These are phyloP conservation scores for Apophysomyces sp. DNA, from an alignment of 371 early-diverging fungal species.

Conservation along the genomic window DNA sequence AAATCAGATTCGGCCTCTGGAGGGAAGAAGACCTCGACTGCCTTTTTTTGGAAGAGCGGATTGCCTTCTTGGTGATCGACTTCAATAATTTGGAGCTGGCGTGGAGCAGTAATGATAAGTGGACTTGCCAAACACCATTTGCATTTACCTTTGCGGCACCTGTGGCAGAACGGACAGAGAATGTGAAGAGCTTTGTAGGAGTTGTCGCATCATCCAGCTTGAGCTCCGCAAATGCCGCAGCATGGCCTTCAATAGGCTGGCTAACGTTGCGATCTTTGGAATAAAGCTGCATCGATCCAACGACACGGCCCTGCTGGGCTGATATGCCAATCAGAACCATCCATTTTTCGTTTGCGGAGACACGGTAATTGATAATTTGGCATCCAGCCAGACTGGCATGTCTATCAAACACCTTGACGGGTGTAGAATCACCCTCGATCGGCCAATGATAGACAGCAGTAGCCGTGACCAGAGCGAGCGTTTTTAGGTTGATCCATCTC, in stretches of 20 bases:
- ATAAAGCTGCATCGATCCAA: slow-evolving; percentile 95
- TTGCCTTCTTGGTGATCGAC: slow-evolving; percentile 94
- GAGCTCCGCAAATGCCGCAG: slow-evolving; percentile 93
- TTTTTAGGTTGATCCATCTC: slow-evolving; percentile 91
- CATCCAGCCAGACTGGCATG: slow-evolving; percentile 78
- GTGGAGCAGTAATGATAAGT: not conserved
- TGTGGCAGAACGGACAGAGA: slow-evolving; percentile 82
- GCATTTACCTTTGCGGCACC: slow-evolving; percentile 76
- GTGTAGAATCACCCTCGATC: slow-evolving; percentile 87
- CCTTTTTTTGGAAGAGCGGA: slow-evolving; percentile 87
- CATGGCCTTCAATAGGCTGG: slow-evolving; percentile 97
- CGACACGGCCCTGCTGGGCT: slow-evolving; percentile 87
- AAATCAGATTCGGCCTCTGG: slow-evolving; percentile 93
- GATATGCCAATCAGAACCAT: slow-evolving; percentile 92
- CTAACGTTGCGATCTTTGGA: slow-evolving; percentile 90
- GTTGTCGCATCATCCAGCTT: slow-evolving; percentile 73
- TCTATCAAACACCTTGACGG: slow-evolving; percentile 92
- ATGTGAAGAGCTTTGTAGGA: slow-evolving; percentile 89
- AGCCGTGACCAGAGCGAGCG: slow-evolving; percentile 92
- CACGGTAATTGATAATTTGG: slow-evolving; percentile 95
- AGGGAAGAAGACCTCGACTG: slow-evolving; percentile 95
- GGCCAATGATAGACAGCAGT: slow-evolving; percentile 95
- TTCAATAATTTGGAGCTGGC: slow-evolving; percentile 95
- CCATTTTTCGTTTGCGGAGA: slow-evolving; percentile 92
- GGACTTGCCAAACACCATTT: not conserved